Evolutionary conservation across 2,329 filamentous ascomycete species (phyloP).

Genomic region (Colletotrichum echinochloae): DNA sequence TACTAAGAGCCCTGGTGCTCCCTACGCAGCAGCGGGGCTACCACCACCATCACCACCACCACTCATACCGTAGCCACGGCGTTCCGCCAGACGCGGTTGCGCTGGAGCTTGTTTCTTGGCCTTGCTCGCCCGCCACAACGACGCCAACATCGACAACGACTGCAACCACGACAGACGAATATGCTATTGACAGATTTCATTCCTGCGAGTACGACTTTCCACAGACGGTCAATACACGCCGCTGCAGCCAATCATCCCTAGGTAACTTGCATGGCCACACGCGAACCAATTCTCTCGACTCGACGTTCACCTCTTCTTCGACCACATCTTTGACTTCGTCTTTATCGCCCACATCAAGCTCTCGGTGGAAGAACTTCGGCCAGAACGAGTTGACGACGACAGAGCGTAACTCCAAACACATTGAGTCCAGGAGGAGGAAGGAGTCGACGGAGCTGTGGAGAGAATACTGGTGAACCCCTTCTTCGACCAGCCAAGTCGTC

Average conservation of each 20-base stretch:
- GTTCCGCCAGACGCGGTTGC: constrained; percentile 20
- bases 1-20: constrained; percentile 49
- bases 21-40: constrained; percentile 34
- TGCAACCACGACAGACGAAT: not conserved
- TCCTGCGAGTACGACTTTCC: constrained; percentile 6
- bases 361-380: constrained; percentile 10
- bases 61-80: not conserved
- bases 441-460: constrained; percentile 45
- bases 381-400: not conserved
- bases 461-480: constrained; percentile 44
- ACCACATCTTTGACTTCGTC: not conserved
- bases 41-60: not conserved
- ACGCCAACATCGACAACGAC: not conserved
- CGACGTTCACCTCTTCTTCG: constrained; percentile 30
- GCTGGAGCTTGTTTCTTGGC: constrained; percentile 34
- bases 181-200: not conserved
- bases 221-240: not conserved
- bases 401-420: constrained; percentile 39
- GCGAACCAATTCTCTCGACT: constrained; percentile 31
- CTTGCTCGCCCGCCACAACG: constrained; percentile 12
- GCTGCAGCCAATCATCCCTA: constrained; percentile 2
- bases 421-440: constrained; percentile 42
- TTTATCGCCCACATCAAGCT: constrained; percentile 21
- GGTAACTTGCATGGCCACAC: constrained; percentile 18
- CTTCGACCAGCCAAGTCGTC: not conserved